phyloP scores from a whole-genome alignment of 345 rosid genomes.

The Gossypium stocksii region DNA sequence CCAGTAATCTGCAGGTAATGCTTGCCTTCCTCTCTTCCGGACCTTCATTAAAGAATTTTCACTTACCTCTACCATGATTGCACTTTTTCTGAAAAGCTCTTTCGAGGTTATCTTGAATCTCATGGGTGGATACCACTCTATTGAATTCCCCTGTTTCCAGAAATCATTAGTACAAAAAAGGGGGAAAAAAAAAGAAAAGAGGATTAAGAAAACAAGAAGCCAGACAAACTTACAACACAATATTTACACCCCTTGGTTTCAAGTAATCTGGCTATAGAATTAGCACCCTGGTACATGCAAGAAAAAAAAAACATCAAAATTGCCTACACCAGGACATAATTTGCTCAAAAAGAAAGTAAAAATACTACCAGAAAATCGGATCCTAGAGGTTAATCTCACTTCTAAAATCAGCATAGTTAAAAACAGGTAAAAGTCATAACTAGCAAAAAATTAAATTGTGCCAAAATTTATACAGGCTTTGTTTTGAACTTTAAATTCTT shows the following conservation, averaged over 20 bases:
- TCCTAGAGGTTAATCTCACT: background rate
- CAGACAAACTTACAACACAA: constrained; percentile 58
- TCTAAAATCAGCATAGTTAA: constrained; percentile 4
- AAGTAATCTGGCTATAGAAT: constrained; percentile 25
- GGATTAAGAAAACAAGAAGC: constrained; percentile 13
- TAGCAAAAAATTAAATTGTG: background rate
- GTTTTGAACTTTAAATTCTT: background rate
- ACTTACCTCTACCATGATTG: constrained; percentile 54
- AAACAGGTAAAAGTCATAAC: background rate
- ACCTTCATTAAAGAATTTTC: constrained; percentile 38
- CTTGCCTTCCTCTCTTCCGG: constrained; percentile 24
- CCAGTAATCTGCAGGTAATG: constrained; percentile 76
- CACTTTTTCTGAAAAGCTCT: constrained; percentile 52
- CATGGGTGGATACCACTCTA: constrained; percentile 66
- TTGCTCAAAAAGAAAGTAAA: background rate
- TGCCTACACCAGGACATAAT: background rate
- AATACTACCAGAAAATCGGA: background rate
- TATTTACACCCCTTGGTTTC: constrained; percentile 60
- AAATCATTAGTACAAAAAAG: constrained; percentile 11
- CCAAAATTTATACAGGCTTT: background rate
- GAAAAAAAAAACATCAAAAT: constrained; percentile 15
- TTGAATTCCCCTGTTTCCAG: constrained; percentile 33
- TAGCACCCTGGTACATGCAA: constrained; percentile 37
- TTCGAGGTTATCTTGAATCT: constrained; percentile 61
- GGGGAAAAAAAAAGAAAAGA: background rate